These are phyloP conservation scores for Phytophthora rubi DNA, from an alignment of 352 stramenopile species.

Conservation along the genomic window DNA sequence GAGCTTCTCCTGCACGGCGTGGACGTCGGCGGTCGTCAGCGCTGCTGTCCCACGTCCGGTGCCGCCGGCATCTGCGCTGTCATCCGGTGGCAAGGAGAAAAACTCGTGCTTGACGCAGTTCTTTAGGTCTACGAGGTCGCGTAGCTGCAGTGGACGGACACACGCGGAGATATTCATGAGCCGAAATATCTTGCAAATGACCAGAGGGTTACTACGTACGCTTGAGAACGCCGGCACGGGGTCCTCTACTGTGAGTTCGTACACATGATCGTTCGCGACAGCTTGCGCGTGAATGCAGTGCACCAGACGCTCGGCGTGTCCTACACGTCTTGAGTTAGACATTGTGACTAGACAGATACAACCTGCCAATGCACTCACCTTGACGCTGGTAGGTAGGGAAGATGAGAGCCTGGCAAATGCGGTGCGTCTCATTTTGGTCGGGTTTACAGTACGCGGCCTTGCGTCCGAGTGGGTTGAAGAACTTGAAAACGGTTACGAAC, in stretches of 20 bases:
- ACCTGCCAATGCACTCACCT: conserved; percentile 36
- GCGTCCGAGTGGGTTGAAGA: conserved; percentile 74
- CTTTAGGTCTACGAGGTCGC: conserved; percentile 74
- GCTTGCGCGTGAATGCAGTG: conserved; percentile 67
- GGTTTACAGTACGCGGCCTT: conserved; percentile 45
- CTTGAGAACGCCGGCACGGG: conserved; percentile 78
- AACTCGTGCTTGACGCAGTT: conserved; percentile 65
- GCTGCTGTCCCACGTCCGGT: conserved; percentile 45
- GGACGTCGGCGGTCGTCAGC: conserved; percentile 57
- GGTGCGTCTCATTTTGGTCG: conserved; percentile 70
- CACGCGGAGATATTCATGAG: conserved; percentile 2
- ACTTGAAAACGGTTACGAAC: conserved; percentile 87
- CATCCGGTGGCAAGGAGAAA: conserved; percentile 56
- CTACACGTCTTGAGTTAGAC: conserved; percentile 28
- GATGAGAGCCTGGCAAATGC: conserved; percentile 86
- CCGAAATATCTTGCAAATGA: not conserved
- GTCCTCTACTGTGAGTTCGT: conserved; percentile 88
- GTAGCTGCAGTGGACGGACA: conserved; percentile 46
- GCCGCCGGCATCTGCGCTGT: conserved; percentile 20
- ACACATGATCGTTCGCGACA: conserved; percentile 58
- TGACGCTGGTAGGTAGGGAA: conserved; percentile 83
- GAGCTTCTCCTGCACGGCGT: conserved; percentile 70
- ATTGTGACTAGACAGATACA: not conserved
- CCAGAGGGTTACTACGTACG: conserved; percentile 39
- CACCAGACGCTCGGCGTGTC: conserved; percentile 79